Evolutionary conservation across 805 yeast species (phyloP).

Genomic region (Blastobotrys americana): DNA sequence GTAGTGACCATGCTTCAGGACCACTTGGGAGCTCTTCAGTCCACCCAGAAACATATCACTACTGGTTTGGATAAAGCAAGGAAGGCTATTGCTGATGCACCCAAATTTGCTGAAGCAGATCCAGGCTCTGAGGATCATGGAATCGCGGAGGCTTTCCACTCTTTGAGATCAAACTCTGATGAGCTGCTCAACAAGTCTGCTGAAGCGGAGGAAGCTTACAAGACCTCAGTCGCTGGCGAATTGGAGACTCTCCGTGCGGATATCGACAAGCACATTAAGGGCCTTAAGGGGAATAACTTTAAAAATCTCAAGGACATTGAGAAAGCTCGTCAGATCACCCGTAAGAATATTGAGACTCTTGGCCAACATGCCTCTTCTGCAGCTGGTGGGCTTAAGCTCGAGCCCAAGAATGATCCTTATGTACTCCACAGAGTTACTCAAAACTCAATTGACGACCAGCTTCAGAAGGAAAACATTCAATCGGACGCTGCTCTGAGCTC

Average conservation of each 20-base stretch:
- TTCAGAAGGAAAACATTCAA: constrained; percentile 41
- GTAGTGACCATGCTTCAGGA: constrained; percentile 27
- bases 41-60: constrained; percentile 26
- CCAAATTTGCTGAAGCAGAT: constrained; percentile 23
- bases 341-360: constrained; percentile 35
- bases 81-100: constrained; percentile 30
- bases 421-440: constrained; percentile 35
- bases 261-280: constrained; percentile 38
- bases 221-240: constrained; percentile 37
- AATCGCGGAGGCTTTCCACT: constrained; percentile 31
- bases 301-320: constrained; percentile 36
- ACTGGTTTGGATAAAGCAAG: constrained; percentile 31
- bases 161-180: constrained; percentile 30
- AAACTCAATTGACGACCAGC: constrained; percentile 36
- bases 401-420: constrained; percentile 42
- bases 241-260: constrained; percentile 37
- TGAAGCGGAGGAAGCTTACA: constrained; percentile 36
- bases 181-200: constrained; percentile 30
- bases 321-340: constrained; percentile 30
- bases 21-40: constrained; percentile 26
- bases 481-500: constrained; percentile 38
- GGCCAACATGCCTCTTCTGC: constrained; percentile 30
- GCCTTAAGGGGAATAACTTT: constrained; percentile 30
- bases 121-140: constrained; percentile 19
- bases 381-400: constrained; percentile 27